Conservation (phyloP, 2,329 filamentous ascomycete genomes). For the Knoxdaviesia capensis region DNA sequence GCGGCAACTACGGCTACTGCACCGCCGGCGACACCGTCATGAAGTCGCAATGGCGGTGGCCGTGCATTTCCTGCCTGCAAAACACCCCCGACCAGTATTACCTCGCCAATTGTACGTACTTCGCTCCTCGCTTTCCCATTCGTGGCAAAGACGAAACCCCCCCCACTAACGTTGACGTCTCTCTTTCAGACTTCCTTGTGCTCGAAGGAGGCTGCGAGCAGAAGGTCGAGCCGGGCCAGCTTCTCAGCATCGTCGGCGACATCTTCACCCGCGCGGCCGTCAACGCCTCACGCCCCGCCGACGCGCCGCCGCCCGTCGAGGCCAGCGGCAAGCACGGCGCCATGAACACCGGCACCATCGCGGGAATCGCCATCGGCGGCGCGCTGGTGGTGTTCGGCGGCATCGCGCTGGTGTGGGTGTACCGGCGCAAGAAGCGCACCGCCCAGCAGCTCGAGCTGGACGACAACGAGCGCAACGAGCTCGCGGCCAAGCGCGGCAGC, state of each 20-base stretch:
- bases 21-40: constrained; percentile 15
- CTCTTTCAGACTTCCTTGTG: constrained; percentile 21
- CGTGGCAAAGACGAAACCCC: background rate
- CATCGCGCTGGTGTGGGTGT: constrained; percentile 22
- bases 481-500: background rate
- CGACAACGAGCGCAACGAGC: constrained; percentile 6
- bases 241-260: constrained; percentile 19
- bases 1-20: constrained; percentile 20
- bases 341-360: constrained; percentile 28
- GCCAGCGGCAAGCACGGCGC: constrained; percentile 9
- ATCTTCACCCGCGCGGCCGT: constrained; percentile 18
- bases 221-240: constrained; percentile 15
- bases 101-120: constrained; percentile 26
- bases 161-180: constrained; percentile 5
- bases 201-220: constrained; percentile 27
- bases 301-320: constrained; percentile 7
- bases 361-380: constrained; percentile 29
- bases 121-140: background rate
- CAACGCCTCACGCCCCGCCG: constrained; percentile 17
- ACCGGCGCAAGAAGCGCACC: constrained; percentile 19
- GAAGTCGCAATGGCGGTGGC: constrained; percentile 10
- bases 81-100: constrained; percentile 19
- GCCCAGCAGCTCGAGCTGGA: constrained; percentile 8
- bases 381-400: constrained; percentile 20
- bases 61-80: constrained; percentile 23